These are phyloP conservation scores for Hemisphaericaspora xylofermentans DNA, from an alignment of 1,139 yeast genomes.

Conservation along the genomic window DNA sequence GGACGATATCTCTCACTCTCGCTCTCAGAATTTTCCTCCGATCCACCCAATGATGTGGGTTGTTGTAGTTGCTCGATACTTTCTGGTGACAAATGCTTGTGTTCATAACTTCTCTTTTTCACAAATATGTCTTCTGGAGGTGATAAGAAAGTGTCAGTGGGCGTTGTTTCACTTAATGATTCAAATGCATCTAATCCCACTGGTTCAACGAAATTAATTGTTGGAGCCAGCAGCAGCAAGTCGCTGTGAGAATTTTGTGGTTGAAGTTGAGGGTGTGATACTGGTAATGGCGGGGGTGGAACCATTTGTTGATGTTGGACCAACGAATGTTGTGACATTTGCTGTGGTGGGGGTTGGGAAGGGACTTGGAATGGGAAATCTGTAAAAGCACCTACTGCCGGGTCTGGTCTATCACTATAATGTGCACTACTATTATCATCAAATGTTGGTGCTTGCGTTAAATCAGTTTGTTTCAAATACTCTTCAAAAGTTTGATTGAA, in stretches of 20 bases:
- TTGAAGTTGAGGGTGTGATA: background rate
- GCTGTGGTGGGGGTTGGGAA: background rate
- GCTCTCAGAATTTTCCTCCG: slow-evolving; percentile 4
- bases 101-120: background rate
- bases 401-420: background rate
- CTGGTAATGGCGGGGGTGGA: background rate
- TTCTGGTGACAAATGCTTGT: background rate
- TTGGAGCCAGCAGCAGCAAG: background rate
- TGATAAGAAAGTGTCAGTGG: slow-evolving; percentile 1
- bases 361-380: slow-evolving; percentile 4
- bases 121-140: slow-evolving; percentile 1
- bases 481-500: slow-evolving; percentile 17
- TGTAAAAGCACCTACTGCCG: slow-evolving; percentile 2
- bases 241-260: background rate
- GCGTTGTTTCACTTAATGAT: background rate
- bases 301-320: background rate
- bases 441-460: background rate
- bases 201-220: background rate
- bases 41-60: background rate
- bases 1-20: slow-evolving; percentile 10
- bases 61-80: background rate
- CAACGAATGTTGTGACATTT: background rate
- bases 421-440: background rate
- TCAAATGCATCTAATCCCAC: background rate
- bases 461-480: slow-evolving; percentile 11